Evolutionary conservation across 2,329 filamentous ascomycete species (phyloP).

Genomic region (Talaromyces sp.): DNA sequence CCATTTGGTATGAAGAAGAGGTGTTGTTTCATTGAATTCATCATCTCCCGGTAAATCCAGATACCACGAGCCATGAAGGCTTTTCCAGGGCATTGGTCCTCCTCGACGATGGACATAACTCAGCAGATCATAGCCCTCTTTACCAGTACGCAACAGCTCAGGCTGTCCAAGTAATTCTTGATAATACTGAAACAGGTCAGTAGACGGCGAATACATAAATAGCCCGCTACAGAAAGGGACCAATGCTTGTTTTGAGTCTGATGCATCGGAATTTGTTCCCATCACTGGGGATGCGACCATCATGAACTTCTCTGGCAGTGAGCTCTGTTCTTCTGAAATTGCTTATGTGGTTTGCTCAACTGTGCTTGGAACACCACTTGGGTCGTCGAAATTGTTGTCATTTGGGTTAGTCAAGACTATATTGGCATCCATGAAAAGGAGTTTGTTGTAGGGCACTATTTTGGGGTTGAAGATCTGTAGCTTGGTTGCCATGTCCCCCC

Average conservation of each 20-base stretch:
- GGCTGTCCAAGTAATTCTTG: conserved; percentile 38
- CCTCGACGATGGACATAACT: conserved; percentile 48
- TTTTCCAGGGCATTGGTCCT: conserved; percentile 49
- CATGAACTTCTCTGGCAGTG: conserved; percentile 10
- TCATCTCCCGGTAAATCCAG: conserved; percentile 7
- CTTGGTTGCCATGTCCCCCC: conserved; percentile 2
- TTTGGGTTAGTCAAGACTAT: conserved; percentile 15
- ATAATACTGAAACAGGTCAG: conserved; percentile 43
- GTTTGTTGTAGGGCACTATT: conserved; percentile 12
- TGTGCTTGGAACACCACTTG: background rate
- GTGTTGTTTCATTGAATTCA: conserved; percentile 4
- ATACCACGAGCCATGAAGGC: conserved; percentile 44
- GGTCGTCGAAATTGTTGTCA: background rate
- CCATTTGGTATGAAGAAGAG: conserved; percentile 11
- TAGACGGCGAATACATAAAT: conserved; percentile 44
- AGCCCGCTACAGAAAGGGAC: conserved; percentile 33
- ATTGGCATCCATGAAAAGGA: conserved; percentile 14
- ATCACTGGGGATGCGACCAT: conserved; percentile 10
- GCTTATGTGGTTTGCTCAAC: background rate
- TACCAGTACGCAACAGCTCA: conserved; percentile 42
- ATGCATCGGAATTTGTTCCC: background rate
- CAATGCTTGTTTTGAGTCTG: background rate
- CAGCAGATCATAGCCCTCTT: conserved; percentile 48
- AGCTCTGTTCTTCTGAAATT: background rate
- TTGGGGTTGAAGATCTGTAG: conserved; percentile 7